Evolutionary conservation across 2,329 filamentous ascomycete genomes (phyloP).

Genomic region (Trichoderma koningiopsis): DNA sequence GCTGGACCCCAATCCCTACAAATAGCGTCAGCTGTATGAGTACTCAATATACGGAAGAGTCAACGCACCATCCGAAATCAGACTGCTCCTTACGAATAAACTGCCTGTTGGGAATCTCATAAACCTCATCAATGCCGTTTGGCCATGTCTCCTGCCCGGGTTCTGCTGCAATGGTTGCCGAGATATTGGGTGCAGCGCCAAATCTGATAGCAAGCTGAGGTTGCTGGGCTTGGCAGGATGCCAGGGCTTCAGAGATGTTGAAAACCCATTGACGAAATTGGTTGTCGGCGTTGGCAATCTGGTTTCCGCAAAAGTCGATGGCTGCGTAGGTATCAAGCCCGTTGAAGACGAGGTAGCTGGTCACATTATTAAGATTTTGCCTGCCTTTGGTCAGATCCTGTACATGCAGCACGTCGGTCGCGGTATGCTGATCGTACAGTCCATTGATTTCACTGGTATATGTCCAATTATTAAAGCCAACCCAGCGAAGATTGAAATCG

Average conservation of each 20-base stretch:
- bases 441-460: slow-evolving; percentile 9
- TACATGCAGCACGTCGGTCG: neutral
- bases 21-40: neutral
- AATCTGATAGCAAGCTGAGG: slow-evolving; percentile 5
- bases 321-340: slow-evolving; percentile 13
- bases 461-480: slow-evolving; percentile 10
- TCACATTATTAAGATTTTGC: neutral
- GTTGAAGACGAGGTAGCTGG: slow-evolving; percentile 15
- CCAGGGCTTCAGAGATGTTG: neutral
- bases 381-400: slow-evolving; percentile 1
- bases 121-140: slow-evolving; percentile 4
- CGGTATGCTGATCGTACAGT: neutral
- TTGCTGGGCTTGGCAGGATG: neutral
- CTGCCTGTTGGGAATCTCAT: slow-evolving; percentile 9
- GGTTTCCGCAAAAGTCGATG: slow-evolving; percentile 7
- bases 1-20: slow-evolving; percentile 13
- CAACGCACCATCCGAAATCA: slow-evolving; percentile 15
- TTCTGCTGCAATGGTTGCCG: neutral
- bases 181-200: slow-evolving; percentile 12
- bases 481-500: slow-evolving; percentile 13
- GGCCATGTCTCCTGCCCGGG: slow-evolving; percentile 17
- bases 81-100: slow-evolving; percentile 13
- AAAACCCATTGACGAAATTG: slow-evolving; percentile 19
- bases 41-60: neutral
- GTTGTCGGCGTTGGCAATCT: slow-evolving; percentile 6